Conservation (phyloP, 441 rosid genomes). For the Melastoma candidum region DNA sequence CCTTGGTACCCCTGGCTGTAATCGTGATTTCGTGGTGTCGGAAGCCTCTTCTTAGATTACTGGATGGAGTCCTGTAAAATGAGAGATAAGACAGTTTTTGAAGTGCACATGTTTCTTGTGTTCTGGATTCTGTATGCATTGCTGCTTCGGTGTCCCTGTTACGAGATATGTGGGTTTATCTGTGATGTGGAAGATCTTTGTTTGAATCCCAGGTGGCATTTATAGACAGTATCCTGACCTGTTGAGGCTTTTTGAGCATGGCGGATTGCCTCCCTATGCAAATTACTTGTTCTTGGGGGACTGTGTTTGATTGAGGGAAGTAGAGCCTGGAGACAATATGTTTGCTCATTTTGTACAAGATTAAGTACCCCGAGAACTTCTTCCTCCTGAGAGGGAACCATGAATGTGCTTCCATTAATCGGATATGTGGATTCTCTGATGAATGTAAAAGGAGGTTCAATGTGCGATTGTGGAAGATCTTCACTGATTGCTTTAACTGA, state of each 20-base stretch:
- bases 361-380: constrained; percentile 59
- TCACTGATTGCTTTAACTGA: constrained; percentile 64
- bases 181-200: background rate
- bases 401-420: constrained; percentile 71
- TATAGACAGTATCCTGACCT: constrained; percentile 89
- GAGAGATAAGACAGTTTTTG: no score
- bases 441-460: constrained; percentile 71
- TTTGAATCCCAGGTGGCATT: constrained; percentile 56
- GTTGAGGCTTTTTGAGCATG: constrained; percentile 24
- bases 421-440: constrained; percentile 67
- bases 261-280: constrained; percentile 40
- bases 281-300: constrained; percentile 85
- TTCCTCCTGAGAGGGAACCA: constrained; percentile 73
- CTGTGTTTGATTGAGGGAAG: constrained; percentile 71
- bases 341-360: constrained; percentile 49
- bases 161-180: constrained; percentile 2
- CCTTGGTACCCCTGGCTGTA: no score
- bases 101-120: no score
- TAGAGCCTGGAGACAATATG: constrained; percentile 67
- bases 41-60: no score
- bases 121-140: no score
- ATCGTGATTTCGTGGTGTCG: no score
- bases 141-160: background rate
- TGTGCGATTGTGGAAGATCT: constrained; percentile 55
- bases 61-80: no score